These are phyloP conservation scores for Phialemonium atrogriseum DNA, from an alignment of 2,329 filamentous ascomycete genomes.

Conservation along the genomic window DNA sequence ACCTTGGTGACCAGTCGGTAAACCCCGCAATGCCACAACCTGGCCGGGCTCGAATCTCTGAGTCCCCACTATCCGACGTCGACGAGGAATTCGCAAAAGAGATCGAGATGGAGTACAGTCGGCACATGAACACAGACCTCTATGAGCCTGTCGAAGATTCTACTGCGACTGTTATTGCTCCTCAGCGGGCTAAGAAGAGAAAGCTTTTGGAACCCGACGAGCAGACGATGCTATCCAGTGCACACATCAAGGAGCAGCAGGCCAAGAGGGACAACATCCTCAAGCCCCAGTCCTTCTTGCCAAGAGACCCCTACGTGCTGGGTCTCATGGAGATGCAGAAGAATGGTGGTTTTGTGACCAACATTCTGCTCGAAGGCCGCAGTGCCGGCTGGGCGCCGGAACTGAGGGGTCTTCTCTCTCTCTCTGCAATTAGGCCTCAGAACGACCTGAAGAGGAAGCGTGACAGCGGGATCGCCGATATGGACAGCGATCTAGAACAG, in stretches of 20 bases:
- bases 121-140: conserved; percentile 44
- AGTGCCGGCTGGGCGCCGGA: conserved; percentile 83
- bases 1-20: conserved; percentile 51
- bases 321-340: conserved; percentile 89
- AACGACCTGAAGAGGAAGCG: conserved; percentile 90
- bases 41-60: conserved; percentile 54
- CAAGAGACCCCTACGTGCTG: conserved; percentile 77
- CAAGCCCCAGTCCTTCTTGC: conserved; percentile 73
- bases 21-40: conserved; percentile 41
- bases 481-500: conserved; percentile 59
- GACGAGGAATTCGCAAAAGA: conserved; percentile 54
- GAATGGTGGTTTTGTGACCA: conserved; percentile 81
- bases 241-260: conserved; percentile 79
- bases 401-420: conserved; percentile 81
- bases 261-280: conserved; percentile 79
- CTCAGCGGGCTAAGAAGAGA: conserved; percentile 66
- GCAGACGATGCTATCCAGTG: conserved; percentile 67
- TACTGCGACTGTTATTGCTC: conserved; percentile 51
- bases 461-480: conserved; percentile 75
- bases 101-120: conserved; percentile 49
- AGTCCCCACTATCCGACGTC: conserved; percentile 63
- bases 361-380: conserved; percentile 73
- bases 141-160: conserved; percentile 54
- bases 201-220: conserved; percentile 77
- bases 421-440: conserved; percentile 68